These are phyloP conservation scores for Aurinia saxatilis DNA, from an alignment of 345 rosid species.

Conservation along the genomic window DNA sequence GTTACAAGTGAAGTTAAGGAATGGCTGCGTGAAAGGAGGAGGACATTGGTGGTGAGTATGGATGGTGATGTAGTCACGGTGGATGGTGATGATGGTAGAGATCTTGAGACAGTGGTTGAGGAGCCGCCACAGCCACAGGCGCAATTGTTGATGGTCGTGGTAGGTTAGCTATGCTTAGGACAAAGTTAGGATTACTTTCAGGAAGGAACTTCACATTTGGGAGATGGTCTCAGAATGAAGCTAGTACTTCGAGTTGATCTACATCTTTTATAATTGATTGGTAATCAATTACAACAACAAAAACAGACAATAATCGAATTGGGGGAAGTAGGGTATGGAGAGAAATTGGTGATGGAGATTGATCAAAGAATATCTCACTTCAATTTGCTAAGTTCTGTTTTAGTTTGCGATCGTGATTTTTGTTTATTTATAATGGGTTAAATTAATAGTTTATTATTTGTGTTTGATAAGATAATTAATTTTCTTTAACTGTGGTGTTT, in stretches of 20 bases:
- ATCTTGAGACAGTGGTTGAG: conserved; percentile 40
- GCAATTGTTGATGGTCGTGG: conserved; percentile 29
- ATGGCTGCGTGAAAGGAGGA: conserved; percentile 50
- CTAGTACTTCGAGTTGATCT: conserved; percentile 12
- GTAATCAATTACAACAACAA: no score
- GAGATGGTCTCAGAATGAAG: conserved; percentile 44
- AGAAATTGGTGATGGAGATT: no score
- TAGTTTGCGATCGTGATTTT: no score
- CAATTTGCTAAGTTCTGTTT: no score
- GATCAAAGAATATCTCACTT: no score
- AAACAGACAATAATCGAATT: no score
- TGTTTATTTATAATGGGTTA: no score
- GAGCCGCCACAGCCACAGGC: conserved; percentile 5
- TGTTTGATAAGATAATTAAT: no score
- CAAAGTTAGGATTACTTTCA: conserved; percentile 47
- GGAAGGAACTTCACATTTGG: conserved; percentile 42
- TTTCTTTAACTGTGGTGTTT: no score
- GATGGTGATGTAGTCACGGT: conserved; percentile 36
- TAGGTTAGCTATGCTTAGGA: conserved; percentile 39
- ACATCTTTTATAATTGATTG: background rate
- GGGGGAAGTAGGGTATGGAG: no score
- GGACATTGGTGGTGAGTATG: conserved; percentile 49
- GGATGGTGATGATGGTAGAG: conserved; percentile 32
- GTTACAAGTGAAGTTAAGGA: conserved; percentile 51
- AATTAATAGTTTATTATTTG: no score